Base-by-base conservation (phyloP, 305 asterid species). In the Fraxinus angustifolia region DNA sequence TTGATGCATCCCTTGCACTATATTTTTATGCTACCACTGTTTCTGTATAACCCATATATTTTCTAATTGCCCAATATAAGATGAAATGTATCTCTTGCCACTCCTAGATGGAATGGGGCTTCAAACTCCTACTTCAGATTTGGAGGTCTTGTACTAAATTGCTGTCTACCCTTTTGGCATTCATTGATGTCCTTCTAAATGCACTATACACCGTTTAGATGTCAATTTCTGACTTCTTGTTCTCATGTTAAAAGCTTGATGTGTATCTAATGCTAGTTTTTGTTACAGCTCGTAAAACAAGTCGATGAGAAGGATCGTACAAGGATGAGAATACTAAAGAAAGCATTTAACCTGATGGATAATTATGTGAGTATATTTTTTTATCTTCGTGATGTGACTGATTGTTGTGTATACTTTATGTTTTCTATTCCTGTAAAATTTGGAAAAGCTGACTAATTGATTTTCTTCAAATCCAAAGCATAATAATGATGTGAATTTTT, bases 341-440 rank as follows among this genome's bases (percentile, higher is more conserved):
- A 91, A 88, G 99, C 99, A 79, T 93, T 96, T 87, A 87, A 68
- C 89, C 87, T 91, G 86, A 86, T 91, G 79, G 99, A 96, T 86
- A 80, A 62, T 82, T 0, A 83, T 30, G 99, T 96, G 89, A 91
- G 99, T 91, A 45, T 81, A 26, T 68, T 80, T 78, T 42, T 79
- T 84, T 58, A 75, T 78, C 75, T 60, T 35, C 79, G 5, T 67
- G 73, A 17, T 67, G 17, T 58, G 36, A 28, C 19, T 28, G 2
- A 12, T 78, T 82, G 35, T 67, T 26, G 36, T 16, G 36, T 67
- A 67, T 67, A 11, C 36, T 12, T 67, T 1, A 67, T 6, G 70
- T 58, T 53, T 11, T 67, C 26, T n/a, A 28, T 67, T 67, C 36
- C 19, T 67, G 38, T 30, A 11, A 26, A 65, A 33, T 65, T 65